Evolutionary conservation across 1,139 yeast species (phyloP).

Genomic region (Candida mesenterica): DNA sequence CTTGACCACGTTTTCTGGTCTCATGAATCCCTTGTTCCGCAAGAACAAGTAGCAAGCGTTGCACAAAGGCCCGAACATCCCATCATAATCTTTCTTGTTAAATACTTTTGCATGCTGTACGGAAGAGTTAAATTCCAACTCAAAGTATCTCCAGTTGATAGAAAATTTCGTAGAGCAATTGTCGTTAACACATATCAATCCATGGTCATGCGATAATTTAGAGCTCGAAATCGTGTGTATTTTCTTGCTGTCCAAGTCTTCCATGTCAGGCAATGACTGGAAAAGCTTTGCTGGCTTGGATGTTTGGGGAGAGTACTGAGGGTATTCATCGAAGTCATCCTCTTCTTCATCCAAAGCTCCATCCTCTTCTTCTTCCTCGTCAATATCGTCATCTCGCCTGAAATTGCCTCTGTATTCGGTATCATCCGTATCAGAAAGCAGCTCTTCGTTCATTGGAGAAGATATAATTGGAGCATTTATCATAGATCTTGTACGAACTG

Average conservation of each 20-base stretch:
- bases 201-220: constrained; percentile 41
- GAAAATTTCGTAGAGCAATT: constrained; percentile 45
- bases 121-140: constrained; percentile 37
- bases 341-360: constrained; percentile 9
- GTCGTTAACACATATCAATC: constrained; percentile 41
- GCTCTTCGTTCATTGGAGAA: constrained; percentile 43
- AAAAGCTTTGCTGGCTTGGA: constrained; percentile 21
- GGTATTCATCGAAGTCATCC: constrained; percentile 22
- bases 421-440: constrained; percentile 33
- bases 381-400: constrained; percentile 9
- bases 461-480: constrained; percentile 29
- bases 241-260: constrained; percentile 45
- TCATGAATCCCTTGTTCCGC: constrained; percentile 50
- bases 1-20: constrained; percentile 49
- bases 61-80: constrained; percentile 53
- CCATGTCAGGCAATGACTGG: constrained; percentile 44
- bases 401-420: constrained; percentile 29
- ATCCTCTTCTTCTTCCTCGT: constrained; percentile 11
- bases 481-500: constrained; percentile 45
- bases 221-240: constrained; percentile 43
- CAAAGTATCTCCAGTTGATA: constrained; percentile 49
- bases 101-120: constrained; percentile 26
- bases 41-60: constrained; percentile 50
- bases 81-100: constrained; percentile 43
- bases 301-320: constrained; percentile 39